phyloP scores from a whole-genome alignment of 345 rosid genomes.

The Citrus maxima region DNA sequence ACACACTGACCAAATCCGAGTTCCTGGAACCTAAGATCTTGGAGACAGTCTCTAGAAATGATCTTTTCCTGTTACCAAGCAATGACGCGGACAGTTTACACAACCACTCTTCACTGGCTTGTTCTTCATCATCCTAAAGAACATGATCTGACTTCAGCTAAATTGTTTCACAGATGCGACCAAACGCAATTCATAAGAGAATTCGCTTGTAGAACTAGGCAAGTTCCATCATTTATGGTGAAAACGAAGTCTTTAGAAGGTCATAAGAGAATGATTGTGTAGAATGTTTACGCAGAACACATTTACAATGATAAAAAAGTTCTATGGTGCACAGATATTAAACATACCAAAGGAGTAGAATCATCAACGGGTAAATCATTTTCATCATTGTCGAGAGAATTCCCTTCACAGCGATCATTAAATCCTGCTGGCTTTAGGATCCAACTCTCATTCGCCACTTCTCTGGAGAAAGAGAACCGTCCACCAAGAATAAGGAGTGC shows the following conservation, averaged over 20 bases:
- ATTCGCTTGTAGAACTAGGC: not conserved
- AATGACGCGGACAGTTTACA: slow-evolving; percentile 40
- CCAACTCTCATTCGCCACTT: slow-evolving; percentile 38
- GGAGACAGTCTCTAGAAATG: slow-evolving; percentile 40
- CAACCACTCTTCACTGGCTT: slow-evolving; percentile 32
- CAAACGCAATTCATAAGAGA: not conserved
- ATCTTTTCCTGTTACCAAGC: slow-evolving; percentile 27
- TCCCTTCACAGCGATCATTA: slow-evolving; percentile 11
- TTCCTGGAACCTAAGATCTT: slow-evolving; percentile 40
- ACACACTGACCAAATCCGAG: slow-evolving; percentile 27
- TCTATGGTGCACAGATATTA: not conserved
- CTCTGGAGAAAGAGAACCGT: slow-evolving; percentile 33
- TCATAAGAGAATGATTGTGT: not conserved
- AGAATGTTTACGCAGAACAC: not conserved
- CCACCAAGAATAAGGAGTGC: slow-evolving; percentile 49
- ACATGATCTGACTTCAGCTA: not conserved
- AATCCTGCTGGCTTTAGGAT: slow-evolving; percentile 43
- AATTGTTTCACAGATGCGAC: not conserved
- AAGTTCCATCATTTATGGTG: not conserved
- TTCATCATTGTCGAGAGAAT: slow-evolving; percentile 14
- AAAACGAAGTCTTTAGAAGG: not conserved
- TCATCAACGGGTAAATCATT: slow-evolving; percentile 15
- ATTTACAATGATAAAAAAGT: not conserved
- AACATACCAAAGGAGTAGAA: slow-evolving; percentile 25
- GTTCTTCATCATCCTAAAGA: slow-evolving; percentile 43